Base-by-base conservation (phyloP, 2,329 filamentous ascomycete species). In the Pseudogymnoascus destructans region DNA sequence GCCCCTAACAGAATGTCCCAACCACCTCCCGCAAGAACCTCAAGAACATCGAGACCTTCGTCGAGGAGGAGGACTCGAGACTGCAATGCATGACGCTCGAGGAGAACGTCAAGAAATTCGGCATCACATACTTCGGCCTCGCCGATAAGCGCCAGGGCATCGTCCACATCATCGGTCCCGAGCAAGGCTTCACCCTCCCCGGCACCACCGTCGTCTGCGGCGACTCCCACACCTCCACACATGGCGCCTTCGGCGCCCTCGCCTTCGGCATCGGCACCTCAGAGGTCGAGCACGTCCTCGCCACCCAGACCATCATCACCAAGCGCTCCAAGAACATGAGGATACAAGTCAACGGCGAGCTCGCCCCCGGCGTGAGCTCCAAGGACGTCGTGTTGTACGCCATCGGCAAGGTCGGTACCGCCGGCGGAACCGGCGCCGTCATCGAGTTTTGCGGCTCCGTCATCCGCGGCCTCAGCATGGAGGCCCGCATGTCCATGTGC, bases 321-420 rank as follows among this genome's bases (percentile, higher is more conserved):
- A 89, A 89, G 75, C 81, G 90, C 70, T 95, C 89, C 75, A 97
- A 96, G 78, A 97, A 98, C 78, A 97, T 98, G 92, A 86, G 89
- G 69, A 86, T 98, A 67, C 88, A 95, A 73, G 88, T 97, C 61
- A 89, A 97, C 64, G 93, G 93, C 58, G 84, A 92, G 72, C 81
- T 97, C 59, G 81, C 86, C 32, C 86, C 91, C 3, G 93, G 93
- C 62, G 93, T 97, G 59, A 95, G 87, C 74, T 95, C 89, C 71
- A 98, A 98, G 76, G 93, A 98, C 68, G 85, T 97, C 61, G 82
- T 97, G 64, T 84, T 97, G 59, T 83, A 97, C 71, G 87, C 89
- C 59, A 98, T 98, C 69, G 93, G 93, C 68, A 75, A 86, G 67
- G 95, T 97, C 65, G 93, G 93, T 67, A 97, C 93, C 21, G 93